Base-by-base conservation (phyloP, 2,329 filamentous ascomycete genomes). In the Myriangium duriaei region DNA sequence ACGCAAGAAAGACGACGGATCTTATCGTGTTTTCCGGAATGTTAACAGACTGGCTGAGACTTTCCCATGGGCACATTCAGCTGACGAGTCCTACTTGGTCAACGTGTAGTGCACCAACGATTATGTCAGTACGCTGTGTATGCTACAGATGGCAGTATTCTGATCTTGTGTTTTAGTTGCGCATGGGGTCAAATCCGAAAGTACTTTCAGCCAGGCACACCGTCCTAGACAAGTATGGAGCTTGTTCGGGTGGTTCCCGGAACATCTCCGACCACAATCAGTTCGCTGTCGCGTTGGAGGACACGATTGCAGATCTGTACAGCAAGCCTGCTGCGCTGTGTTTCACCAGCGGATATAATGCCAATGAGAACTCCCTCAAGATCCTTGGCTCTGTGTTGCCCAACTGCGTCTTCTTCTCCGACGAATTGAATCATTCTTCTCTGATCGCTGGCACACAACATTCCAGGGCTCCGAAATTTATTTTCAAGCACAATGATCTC, bases 21-120 rank as follows among this genome's bases (percentile, higher is more conserved):
- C 87, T 37, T 98, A 98, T 68, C 84, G 91, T 55, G 96, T 96
- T 69, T 98, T 98, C 71, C 98, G 98, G 72, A 98, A 98, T 69
- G 96, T 98, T 76, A 98, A 98, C 58, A 86, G 91, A 24, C 72
- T 98, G 43, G 91, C 91, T 48, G 84, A 91, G 65, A 85, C 96
- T 47, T 98, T 98, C 46, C 91, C 91, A 19, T 83, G 82, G 47
- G 91, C 91, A 32, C 91, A 98, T 61, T 92, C 91, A 71, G 73
- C 82, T 11, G 76, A 71, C 41, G 74, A 76, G 55, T 78, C 88
- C 42, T 84, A 95, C 48, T 76, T 76, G 37, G 91, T 98, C 42
- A 93, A 87, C 2, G 91, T 96, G 15, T 98, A 91, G 91, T 98
- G 91, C 69, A 92, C 88, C 57, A 98, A 98, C 55, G 91, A 98